Conservation (phyloP, 148 eudicot species). For the Cornus suecica region DNA sequence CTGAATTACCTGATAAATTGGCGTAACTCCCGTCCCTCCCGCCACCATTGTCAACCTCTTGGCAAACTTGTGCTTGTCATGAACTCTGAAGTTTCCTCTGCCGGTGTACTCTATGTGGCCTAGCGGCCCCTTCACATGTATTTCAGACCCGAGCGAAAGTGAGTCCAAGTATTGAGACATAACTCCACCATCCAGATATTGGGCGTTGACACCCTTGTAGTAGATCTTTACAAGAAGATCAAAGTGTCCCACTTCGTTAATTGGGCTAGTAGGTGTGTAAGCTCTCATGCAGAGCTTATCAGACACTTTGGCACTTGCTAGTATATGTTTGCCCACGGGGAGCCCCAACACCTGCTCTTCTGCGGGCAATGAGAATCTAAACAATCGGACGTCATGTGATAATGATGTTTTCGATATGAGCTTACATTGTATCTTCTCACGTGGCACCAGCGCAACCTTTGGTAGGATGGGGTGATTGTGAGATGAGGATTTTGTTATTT, state of each 20-base stretch:
- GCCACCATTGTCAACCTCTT: slow-evolving; percentile 80
- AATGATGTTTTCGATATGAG: slow-evolving; percentile 56
- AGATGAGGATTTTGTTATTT: too few species aligned
- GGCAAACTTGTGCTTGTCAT: slow-evolving; percentile 66
- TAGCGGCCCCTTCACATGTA: slow-evolving; percentile 86
- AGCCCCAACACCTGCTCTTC: slow-evolving; percentile 73
- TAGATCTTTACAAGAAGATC: slow-evolving; percentile 81
- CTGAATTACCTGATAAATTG: slow-evolving; percentile 88
- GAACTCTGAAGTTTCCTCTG: slow-evolving; percentile 60
- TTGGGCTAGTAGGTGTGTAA: slow-evolving; percentile 72
- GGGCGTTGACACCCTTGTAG: slow-evolving; percentile 54
- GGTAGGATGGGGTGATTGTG: slow-evolving; percentile 69
- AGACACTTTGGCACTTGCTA: slow-evolving; percentile 57
- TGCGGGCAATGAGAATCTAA: slow-evolving; percentile 60
- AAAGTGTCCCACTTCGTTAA: slow-evolving; percentile 66
- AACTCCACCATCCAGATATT: slow-evolving; percentile 75
- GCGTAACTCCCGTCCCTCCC: slow-evolving; percentile 93
- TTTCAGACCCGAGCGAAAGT: slow-evolving; percentile 39
- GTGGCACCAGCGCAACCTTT: slow-evolving; percentile 61
- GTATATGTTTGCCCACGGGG: slow-evolving; percentile 83
- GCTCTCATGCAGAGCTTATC: slow-evolving; percentile 91
- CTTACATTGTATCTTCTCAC: slow-evolving; percentile 65
- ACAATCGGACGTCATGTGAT: slow-evolving; percentile 73
- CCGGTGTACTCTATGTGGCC: slow-evolving; percentile 90
- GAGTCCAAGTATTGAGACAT: slow-evolving; percentile 80